A percentile compares a stretch with the other conserved stretches of the same genome.
phyloP scores from a whole-genome alignment of 2,329 filamentous ascomycete genomes.

The Clonostachys solani region DNA sequence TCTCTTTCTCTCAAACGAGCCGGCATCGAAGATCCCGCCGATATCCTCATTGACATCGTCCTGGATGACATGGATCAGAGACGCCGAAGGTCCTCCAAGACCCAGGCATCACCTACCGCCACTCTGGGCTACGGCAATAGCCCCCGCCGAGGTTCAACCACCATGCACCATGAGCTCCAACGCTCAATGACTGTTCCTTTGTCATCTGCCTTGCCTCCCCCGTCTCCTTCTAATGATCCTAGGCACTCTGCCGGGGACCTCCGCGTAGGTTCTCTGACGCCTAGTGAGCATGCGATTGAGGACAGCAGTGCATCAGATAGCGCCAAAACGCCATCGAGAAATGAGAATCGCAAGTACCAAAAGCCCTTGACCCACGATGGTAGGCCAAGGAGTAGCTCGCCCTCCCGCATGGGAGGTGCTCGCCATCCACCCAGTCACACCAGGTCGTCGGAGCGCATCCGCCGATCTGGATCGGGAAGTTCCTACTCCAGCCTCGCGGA shows the following conservation, averaged over 20 bases:
- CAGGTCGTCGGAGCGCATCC: constrained; percentile 69
- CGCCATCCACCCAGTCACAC: constrained; percentile 66
- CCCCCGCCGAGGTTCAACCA: constrained; percentile 57
- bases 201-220: constrained; percentile 23
- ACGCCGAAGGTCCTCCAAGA: constrained; percentile 81
- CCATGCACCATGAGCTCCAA: constrained; percentile 58
- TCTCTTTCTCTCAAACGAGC: constrained; percentile 86
- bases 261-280: constrained; percentile 54
- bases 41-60: constrained; percentile 88
- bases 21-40: constrained; percentile 82
- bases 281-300: constrained; percentile 44
- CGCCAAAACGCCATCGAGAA: constrained; percentile 10
- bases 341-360: constrained; percentile 10
- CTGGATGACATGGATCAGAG: constrained; percentile 95
- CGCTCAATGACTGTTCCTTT: constrained; percentile 67
- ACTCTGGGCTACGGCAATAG: constrained; percentile 58
- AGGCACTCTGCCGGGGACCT: constrained; percentile 43
- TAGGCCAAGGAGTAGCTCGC: constrained; percentile 74
- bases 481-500: constrained; percentile 77
- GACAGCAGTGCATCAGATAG: constrained; percentile 25
- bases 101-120: constrained; percentile 73
- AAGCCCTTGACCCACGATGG: constrained; percentile 22
- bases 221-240: constrained; percentile 29
- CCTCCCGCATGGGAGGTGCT: constrained; percentile 70
- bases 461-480: constrained; percentile 85